Evolutionary conservation across 1,139 yeast species (phyloP).

Genomic region (Zygoascus sp.): DNA sequence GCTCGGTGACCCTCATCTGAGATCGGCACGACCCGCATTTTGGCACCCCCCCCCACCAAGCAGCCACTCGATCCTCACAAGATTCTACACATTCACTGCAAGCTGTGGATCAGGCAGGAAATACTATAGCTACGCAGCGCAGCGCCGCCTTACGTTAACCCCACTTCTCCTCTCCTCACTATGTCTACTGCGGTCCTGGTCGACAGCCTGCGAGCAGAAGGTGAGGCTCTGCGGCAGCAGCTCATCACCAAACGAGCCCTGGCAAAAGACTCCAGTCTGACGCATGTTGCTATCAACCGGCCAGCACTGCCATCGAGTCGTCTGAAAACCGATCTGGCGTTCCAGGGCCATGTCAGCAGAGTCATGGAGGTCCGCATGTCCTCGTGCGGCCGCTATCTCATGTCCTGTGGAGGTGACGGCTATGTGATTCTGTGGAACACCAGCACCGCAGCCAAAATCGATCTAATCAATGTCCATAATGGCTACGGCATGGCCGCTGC

Average conservation of each 20-base stretch:
- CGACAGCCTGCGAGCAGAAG: constrained; percentile 14
- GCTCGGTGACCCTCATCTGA: neutral
- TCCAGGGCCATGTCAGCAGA: constrained; percentile 75
- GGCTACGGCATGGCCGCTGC: constrained; percentile 80
- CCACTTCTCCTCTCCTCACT: no score
- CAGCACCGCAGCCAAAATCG: constrained; percentile 62
- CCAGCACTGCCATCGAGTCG: constrained; percentile 19
- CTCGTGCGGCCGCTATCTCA: constrained; percentile 50
- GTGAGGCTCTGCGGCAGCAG: constrained; percentile 23
- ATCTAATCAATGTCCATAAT: constrained; percentile 53
- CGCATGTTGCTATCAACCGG: constrained; percentile 19
- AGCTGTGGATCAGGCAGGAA: no score
- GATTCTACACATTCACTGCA: no score
- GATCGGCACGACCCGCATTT: neutral
- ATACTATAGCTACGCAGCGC: no score
- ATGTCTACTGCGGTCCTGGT: constrained; percentile 7
- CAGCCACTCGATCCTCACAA: neutral
- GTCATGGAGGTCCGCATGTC: constrained; percentile 69
- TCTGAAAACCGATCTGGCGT: constrained; percentile 27
- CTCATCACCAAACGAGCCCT: constrained; percentile 19
- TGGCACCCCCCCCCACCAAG: neutral
- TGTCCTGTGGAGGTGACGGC: constrained; percentile 81
- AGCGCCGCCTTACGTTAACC: no score
- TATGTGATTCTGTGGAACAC: constrained; percentile 83
- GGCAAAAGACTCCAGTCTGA: constrained; percentile 24